Percentiles rank a stretch among this genome's conserved stretches.
These are phyloP conservation scores for Boletus tylopilopsis DNA, from an alignment of 768 basidiomycete genomes.

Conservation along the genomic window DNA sequence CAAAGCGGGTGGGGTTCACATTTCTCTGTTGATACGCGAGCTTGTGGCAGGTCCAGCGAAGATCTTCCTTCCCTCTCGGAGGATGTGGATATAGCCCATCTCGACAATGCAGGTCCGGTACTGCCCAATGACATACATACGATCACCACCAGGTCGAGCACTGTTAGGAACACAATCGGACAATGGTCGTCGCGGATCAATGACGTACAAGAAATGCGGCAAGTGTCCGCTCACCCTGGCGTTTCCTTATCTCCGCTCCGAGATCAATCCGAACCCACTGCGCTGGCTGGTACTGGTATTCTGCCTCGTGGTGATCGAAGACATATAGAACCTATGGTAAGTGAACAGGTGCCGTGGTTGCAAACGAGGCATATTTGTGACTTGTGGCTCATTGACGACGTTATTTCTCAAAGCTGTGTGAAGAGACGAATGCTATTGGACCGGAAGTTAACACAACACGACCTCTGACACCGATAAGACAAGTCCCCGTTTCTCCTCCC, in stretches of 20 bases:
- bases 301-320: conserved; percentile 18
- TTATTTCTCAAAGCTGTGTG: conserved; percentile 10
- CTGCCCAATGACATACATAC: conserved; percentile 9
- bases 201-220: conserved; percentile 10
- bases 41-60: conserved; percentile 7
- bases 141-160: not conserved
- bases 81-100: conserved; percentile 9
- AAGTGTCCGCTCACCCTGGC: conserved; percentile 21
- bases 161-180: not conserved
- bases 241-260: conserved; percentile 30
- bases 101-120: not conserved
- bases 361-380: conserved; percentile 3
- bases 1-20: conserved; percentile 14
- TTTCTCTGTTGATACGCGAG: conserved; percentile 9
- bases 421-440: not conserved
- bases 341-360: conserved; percentile 7
- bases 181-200: conserved; percentile 8
- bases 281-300: conserved; percentile 3
- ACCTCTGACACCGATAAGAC: conserved; percentile 23
- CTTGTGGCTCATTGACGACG: conserved; percentile 1
- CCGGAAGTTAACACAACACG: not conserved
- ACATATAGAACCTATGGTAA: conserved; percentile 14
- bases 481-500: conserved; percentile 16
- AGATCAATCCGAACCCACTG: conserved; percentile 4
- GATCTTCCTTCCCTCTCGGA: conserved; percentile 8